Evolutionary conservation across 1,284 basidiomycete genomes (phyloP), one percentile per base, ranked within the genome.

Genomic region (Ustilago xerochloae): DNA sequence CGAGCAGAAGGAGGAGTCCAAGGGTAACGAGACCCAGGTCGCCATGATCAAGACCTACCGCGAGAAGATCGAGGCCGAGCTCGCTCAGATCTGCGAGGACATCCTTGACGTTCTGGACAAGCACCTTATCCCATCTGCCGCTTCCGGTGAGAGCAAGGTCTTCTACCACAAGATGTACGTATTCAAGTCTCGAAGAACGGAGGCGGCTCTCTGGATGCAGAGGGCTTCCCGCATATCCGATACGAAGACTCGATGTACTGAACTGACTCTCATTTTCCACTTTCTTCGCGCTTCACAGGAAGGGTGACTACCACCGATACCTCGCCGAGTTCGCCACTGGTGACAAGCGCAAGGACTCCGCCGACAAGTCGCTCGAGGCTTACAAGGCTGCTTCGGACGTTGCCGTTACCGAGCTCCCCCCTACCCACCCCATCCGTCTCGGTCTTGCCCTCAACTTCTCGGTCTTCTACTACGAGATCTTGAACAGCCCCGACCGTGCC

Each of bases 221-320:
- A 33, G n/a, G n/a, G 39, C 24, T 22, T 6, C 8, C 38, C 18
- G 41, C 28, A 33, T 24, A 12, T 49, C 7, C n/a, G n/a, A 29
- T 26, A 15, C 15, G 26, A 47, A 47, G 3, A 47, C 15, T 13
- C 24, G 30, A 33, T 33, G 2, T 18, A 39, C 9, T 38, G 16
- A 24, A 30, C 32, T 39, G 32, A 22, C 29, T 47, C 26, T 32
- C 2, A 28, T 48, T 12, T 35, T 18, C 30, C 18, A 12, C 36
- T 38, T 18, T 26, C 18, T 33, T 52, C 47, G 16, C 39, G 35
- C 50, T 53, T 49, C 13, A 60, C 80, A 97, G 94, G 94, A 99
- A 96, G 97, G 96, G 97, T 87, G 97, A 99, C 88, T 99, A 99
- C 88, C 96, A 99, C 90, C 95, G 96, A 84, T 99, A 98, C 88